Percentiles rank a stretch among this genome's conserved stretches.
Evolutionary conservation across 768 basidiomycete species (phyloP).

Genomic region (Pleurotus sapidus): DNA sequence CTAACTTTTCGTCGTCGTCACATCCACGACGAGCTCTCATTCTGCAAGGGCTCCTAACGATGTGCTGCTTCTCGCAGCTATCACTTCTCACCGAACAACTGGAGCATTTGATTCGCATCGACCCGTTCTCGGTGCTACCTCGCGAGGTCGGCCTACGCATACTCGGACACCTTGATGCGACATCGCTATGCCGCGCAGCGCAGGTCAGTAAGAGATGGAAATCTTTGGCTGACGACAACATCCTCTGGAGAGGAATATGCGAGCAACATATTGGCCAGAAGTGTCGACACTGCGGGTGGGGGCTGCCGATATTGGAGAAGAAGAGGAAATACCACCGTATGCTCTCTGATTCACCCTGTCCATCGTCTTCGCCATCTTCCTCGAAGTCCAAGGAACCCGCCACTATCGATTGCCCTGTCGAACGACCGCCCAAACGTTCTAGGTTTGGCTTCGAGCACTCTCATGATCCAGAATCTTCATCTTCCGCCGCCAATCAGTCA

Average conservation of each 20-base stretch:
- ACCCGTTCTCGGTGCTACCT: conserved; percentile 89
- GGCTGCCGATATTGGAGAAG: conserved; percentile 86
- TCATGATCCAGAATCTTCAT: conserved; percentile 8
- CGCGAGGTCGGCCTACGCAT: conserved; percentile 87
- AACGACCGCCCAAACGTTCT: conserved; percentile 51
- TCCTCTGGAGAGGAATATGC: conserved; percentile 94
- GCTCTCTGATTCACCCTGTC: conserved; percentile 34
- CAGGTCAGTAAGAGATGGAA: conserved; percentile 89
- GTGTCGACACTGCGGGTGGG: conserved; percentile 97
- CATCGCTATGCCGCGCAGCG: conserved; percentile 88
- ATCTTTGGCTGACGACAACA: conserved; percentile 88
- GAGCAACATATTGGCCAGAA: conserved; percentile 98
- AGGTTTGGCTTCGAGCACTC: conserved; percentile 27
- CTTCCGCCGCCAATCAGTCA: conserved; percentile 10
- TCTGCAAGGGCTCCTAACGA: conserved; percentile 93
- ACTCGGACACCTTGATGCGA: conserved; percentile 87
- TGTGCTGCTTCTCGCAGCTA: conserved; percentile 99
- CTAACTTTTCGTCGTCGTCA: conserved; percentile 92
- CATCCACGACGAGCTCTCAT: conserved; percentile 91
- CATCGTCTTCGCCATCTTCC: conserved; percentile 20
- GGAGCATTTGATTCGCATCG: conserved; percentile 88
- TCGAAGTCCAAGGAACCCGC: conserved; percentile 34
- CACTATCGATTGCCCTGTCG: conserved; percentile 15
- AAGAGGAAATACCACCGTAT: conserved; percentile 44
- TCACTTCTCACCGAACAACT: conserved; percentile 94